Conservation (phyloP, 176 grass and related monocot genomes). For the sorghum (Sorghum bicolor) region DNA sequence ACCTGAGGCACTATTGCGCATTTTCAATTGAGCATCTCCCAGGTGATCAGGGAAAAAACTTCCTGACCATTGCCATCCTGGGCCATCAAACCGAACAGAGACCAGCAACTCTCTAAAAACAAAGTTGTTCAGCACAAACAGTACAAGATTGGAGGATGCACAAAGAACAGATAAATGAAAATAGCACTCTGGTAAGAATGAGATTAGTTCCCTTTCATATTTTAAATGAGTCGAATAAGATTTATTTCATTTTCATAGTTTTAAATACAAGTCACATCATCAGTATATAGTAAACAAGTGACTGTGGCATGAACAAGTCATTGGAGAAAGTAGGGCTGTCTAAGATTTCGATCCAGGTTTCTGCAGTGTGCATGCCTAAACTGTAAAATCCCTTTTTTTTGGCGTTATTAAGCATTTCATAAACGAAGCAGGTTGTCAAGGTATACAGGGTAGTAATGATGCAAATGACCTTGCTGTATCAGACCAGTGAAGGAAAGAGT, state of each 20-base stretch:
- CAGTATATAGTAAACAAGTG: not conserved
- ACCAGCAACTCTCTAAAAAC: conserved; percentile 84
- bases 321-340: conserved; percentile 2
- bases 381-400: not conserved
- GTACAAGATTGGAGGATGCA: conserved; percentile 24
- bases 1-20: conserved; percentile 81
- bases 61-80: conserved; percentile 95
- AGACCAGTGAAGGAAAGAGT: conserved; percentile 93
- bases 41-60: conserved; percentile 85
- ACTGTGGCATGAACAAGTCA: not conserved
- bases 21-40: conserved; percentile 96
- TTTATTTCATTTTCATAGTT: not conserved
- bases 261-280: not conserved
- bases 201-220: not conserved
- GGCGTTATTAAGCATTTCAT: conserved; percentile 9
- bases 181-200: conserved; percentile 16
- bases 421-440: conserved; percentile 19
- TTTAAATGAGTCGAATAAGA: not conserved
- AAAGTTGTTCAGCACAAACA: conserved; percentile 25
- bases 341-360: conserved; percentile 21
- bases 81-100: conserved; percentile 85
- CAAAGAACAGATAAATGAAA: conserved; percentile 7
- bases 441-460: conserved; percentile 12
- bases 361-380: conserved; percentile 6
- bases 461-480: conserved; percentile 70